These are phyloP conservation scores for Achaetomium macrosporum DNA, from an alignment of 2,329 filamentous ascomycete genomes.

Conservation along the genomic window DNA sequence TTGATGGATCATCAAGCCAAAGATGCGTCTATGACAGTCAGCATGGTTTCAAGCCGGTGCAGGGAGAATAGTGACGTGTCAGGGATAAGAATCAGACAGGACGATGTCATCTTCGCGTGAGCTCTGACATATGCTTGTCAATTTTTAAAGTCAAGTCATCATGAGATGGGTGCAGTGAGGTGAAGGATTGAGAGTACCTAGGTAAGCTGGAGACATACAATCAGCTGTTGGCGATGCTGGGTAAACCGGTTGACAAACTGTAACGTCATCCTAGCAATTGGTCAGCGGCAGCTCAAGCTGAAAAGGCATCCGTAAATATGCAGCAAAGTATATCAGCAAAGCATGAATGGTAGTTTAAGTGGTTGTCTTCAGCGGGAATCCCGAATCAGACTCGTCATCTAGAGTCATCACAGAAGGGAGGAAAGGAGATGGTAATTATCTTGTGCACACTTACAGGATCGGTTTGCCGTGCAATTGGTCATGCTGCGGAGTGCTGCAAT, in stretches of 20 bases:
- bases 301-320: conserved; percentile 3
- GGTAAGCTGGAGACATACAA: conserved; percentile 16
- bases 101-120: conserved; percentile 47
- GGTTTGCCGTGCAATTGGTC: not conserved
- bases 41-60: conserved; percentile 3
- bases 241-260: not conserved
- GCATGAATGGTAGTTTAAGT: conserved; percentile 70
- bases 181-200: conserved; percentile 27
- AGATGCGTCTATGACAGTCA: conserved; percentile 19
- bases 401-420: conserved; percentile 43
- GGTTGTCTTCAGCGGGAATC: conserved; percentile 65
- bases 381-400: conserved; percentile 78
- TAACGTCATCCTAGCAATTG: not conserved
- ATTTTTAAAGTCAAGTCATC: conserved; percentile 80
- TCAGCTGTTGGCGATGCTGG: not conserved
- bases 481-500: not conserved
- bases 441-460: conserved; percentile 14
- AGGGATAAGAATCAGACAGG: conserved; percentile 36
- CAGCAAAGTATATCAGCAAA: conserved; percentile 38
- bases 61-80: conserved; percentile 22
- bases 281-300: conserved; percentile 15
- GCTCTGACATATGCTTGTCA: conserved; percentile 99
- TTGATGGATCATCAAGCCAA: not conserved
- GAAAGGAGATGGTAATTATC: conserved; percentile 2
- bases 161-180: conserved; percentile 37